phyloP scores from a whole-genome alignment of 257 asterid species.

The Gentiana dahurica region DNA sequence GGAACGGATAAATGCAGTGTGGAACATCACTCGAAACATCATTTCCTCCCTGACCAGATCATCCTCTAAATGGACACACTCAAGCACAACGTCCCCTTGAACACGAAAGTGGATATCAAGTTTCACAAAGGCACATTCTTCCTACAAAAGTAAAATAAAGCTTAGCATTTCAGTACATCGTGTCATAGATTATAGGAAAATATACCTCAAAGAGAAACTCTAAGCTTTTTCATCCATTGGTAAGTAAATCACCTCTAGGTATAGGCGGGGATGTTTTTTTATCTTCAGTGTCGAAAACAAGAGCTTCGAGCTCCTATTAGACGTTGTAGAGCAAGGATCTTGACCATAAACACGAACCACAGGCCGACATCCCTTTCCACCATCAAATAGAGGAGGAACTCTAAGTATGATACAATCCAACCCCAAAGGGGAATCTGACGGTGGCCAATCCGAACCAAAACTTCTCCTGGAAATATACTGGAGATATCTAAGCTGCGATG shows the following conservation, averaged over 20 bases:
- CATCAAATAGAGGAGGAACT: slow-evolving; percentile 54
- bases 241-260: slow-evolving; percentile 48
- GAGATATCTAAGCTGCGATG: slow-evolving; percentile 97
- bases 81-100: slow-evolving; percentile 91
- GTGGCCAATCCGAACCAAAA: slow-evolving; percentile 81
- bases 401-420: slow-evolving; percentile 76
- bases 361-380: slow-evolving; percentile 85
- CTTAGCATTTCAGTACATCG: slow-evolving; percentile 5
- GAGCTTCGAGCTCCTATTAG: slow-evolving; percentile 82
- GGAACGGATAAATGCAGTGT: slow-evolving; percentile 85
- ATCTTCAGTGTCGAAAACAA: slow-evolving; percentile 60
- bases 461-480: slow-evolving; percentile 82
- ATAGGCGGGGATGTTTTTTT: slow-evolving; percentile 46
- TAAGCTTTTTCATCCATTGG: too few species aligned
- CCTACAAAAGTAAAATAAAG: slow-evolving; percentile 49
- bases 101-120: slow-evolving; percentile 60
- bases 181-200: too few species aligned
- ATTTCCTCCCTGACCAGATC: slow-evolving; percentile 79
- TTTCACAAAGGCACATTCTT: slow-evolving; percentile 75
- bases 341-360: slow-evolving; percentile 86
- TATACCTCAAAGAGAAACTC: too few species aligned
- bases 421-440: slow-evolving; percentile 75
- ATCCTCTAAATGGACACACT: slow-evolving; percentile 86
- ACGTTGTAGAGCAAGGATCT: slow-evolving; percentile 59
- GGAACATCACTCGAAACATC: slow-evolving; percentile 85